These are phyloP conservation scores for Phragmites australis DNA, from an alignment of 176 grass and related monocot genomes.

Conservation along the genomic window DNA sequence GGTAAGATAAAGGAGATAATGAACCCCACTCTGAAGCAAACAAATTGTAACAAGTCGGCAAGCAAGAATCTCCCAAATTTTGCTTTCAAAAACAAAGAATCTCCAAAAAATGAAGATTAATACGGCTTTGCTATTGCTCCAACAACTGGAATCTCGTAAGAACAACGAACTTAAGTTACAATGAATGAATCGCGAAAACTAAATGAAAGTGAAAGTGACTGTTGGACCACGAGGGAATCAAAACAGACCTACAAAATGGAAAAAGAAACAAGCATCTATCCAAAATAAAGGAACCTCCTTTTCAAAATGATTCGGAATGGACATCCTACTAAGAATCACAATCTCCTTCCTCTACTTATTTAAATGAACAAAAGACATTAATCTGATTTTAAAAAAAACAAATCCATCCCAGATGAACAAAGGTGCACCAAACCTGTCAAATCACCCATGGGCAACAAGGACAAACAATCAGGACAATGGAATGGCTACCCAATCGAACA, in stretches of 20 bases:
- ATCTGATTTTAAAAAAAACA: neutral
- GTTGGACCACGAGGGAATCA: neutral
- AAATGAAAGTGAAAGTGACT: neutral
- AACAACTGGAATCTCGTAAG: neutral
- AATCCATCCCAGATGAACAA: neutral
- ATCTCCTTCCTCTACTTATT: too few relatives aligned
- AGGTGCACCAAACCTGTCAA: neutral
- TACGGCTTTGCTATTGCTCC: neutral
- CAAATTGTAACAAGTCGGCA: conserved; percentile 7
- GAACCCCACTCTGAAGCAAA: neutral
- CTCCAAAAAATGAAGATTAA: neutral
- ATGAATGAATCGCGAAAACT: neutral
- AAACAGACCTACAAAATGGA: neutral
- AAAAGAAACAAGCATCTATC: neutral
- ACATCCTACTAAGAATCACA: neutral
- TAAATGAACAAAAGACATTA: neutral
- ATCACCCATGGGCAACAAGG: neutral
- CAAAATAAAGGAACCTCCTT: neutral
- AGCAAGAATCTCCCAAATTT: conserved; percentile 29
- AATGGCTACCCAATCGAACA: neutral
- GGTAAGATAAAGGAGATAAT: conserved; percentile 1
- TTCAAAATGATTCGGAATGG: neutral
- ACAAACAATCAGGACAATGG: neutral
- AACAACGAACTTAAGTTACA: conserved; percentile 1
- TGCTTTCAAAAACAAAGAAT: neutral